Base-by-base conservation (phyloP, 2,329 filamentous ascomycete species). In the Alternaria burnsii region DNA sequence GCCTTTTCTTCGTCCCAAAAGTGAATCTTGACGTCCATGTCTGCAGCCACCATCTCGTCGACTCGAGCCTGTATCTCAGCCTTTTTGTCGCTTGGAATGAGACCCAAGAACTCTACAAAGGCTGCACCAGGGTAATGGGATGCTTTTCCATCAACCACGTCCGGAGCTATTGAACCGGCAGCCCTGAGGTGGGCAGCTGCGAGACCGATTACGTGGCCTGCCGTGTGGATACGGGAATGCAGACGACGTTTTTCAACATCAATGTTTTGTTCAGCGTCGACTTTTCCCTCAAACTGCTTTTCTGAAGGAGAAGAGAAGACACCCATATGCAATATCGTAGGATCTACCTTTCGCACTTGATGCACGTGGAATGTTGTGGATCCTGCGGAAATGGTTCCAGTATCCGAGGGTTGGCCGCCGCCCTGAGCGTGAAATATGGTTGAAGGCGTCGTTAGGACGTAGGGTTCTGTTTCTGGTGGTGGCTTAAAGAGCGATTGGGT, bases 341-440 rank as follows among this genome's bases (percentile, higher is more conserved):
- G 79, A 2, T 81, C 73, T 6, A 80, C 79, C 48, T 84, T 84
- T 53, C 89, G 87, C 22, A 87, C 89, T 1, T 84, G 79, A 3
- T 76, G 77, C 9, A 91, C 87, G 20, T 80, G 70, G 66, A 91
- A 89, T 20, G 69, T 9, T 14, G 70, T 8, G 22, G n/a, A 20
- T n/a, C 40, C 14, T 8, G 58, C 12, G 3, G 72, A 78, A 63
- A 92, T 89, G 41, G 72, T 78, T 20, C 90, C 90, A 11, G 83
- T 81, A 63, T 93, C 90, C 0, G 86, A 89, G 0, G 90, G 90
- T 70, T 93, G 90, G 8, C 90, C 90, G 61, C 90, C 90, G 20
- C 90, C 90, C 75, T 93, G 90, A 0, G 89, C 87, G 63, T 93
- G 88, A 77, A 93, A 93, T 62, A 92, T 88, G n/a, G 90, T 92